Base-by-base conservation (phyloP, 495 filamentous ascomycete species). In the Pyrenula aspistea region DNA sequence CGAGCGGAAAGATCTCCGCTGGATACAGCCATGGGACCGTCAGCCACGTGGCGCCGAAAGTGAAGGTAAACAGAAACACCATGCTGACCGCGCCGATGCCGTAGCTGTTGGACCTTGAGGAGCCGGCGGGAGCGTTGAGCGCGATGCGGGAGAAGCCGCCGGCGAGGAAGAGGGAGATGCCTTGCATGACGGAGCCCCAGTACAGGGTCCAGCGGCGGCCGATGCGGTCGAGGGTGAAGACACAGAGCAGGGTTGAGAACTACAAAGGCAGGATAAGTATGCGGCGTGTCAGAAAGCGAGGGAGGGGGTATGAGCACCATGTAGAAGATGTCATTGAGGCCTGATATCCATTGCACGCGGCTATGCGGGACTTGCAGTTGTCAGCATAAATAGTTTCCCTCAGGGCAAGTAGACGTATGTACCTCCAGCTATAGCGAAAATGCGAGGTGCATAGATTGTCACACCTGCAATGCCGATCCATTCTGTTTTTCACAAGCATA, bases 391-490 rank as follows among this genome's bases (percentile, higher is more conserved):
- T 8, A 54, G n/a, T 15, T 53, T 22, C 31, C n/a, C 15, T 42
- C 31, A 42, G 31, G 31, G 31, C 31, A 8, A 42, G 31, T 8
- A 42, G 31, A 42, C 31, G 15, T 42, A 42, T 42, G 4, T 42
- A 42, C 31, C 31, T 42, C 31, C 31, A 42, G 31, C 31, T 42
- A 42, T 42, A 15, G 31, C 31, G 31, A 42, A 42, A 42, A 42
- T 42, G 31, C 31, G 31, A 58, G 63, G 68, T 50, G 58, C 74
- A 67, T 77, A 87, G 42, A 88, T 78, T 1, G 85, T 88, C 20
- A 87, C 78, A 53, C 83, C 83, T 0, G 83, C 83, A 63, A 88
- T 87, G 21, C 85, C 84, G 60, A 84, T 77, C 83, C 83, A 88
- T 63, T 86, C 31, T 42, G 31, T 42, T 42, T 42, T 42, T 15